Evolutionary conservation across 345 rosid species (phyloP), one percentile per base, ranked within the genome.

Genomic region (Eutrema yunnanense): DNA sequence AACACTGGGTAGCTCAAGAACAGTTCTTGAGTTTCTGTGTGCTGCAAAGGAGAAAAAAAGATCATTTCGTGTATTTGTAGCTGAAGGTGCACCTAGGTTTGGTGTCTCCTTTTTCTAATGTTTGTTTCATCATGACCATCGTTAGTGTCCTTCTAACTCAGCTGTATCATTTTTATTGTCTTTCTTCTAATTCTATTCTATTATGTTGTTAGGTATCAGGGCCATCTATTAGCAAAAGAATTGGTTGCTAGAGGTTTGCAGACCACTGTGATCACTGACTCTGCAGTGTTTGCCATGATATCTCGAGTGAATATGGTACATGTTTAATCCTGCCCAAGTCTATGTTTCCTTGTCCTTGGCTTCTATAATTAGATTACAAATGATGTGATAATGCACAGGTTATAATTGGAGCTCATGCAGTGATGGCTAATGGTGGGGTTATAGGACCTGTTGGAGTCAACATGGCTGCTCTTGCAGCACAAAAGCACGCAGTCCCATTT

Each of bases 71-170:
- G 96, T 96, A 65, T 92, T 92, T 87, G 88, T 95, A 12, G 94
- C 99, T 0, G 99, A 96, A 81, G 99, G 99, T 74, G 97, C 99
- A 72, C 98, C 99, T 29, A 92, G 98, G 99, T 92, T 68, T 73
- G 70, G 83, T 79, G 48, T 59, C 65, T 53, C 57, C 58, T 30
- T 16, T 43, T 41, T 48, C n/a, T 8, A 6, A 49, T 33, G 54
- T 63, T 50, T 62, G 22, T 63, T 50, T 63, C 32, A 57, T 63
- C 4, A 30, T 63, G 32, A 54, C 44, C 58, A 55, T 54, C 4
- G 11, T 37, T 38, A 5, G 57, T 44, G 41, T 62, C 46, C 16
- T 48, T 76, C n/a, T 70, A 47, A 38, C 37, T 22, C 26, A 29
- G 40, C 71, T 46, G 42, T 26, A 12, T 41, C 56, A 6, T 30